A percentile compares a stretch with the other conserved stretches of the same genome.
Conservation (phyloP, 495 filamentous ascomycete species). For the Tuber magnatum region DNA sequence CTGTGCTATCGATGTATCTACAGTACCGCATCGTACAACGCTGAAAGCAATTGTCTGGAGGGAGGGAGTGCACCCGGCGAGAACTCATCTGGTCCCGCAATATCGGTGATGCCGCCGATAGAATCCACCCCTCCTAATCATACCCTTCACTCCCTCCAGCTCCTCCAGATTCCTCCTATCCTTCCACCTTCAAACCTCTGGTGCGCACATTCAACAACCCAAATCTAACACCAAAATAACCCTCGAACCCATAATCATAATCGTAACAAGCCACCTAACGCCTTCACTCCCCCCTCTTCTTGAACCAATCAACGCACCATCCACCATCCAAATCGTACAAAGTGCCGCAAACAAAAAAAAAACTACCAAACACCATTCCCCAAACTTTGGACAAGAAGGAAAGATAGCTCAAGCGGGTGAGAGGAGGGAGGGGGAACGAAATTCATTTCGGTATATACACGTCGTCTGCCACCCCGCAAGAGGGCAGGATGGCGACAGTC, state of each 20-base stretch:
- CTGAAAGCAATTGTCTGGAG: not conserved
- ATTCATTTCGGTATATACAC: constrained; percentile 14
- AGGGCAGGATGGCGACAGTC: not conserved
- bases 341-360: not conserved
- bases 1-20: not conserved
- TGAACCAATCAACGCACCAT: not conserved
- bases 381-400: not conserved
- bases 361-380: not conserved
- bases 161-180: not conserved
- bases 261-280: not conserved
- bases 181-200: too few relatives aligned
- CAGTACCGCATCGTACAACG: not conserved
- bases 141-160: not conserved
- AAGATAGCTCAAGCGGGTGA: not conserved
- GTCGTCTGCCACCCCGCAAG: not conserved
- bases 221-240: not conserved
- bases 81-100: not conserved
- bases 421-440: not conserved
- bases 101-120: not conserved
- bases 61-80: not conserved
- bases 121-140: not conserved
- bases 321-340: not conserved
- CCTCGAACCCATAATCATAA: not conserved
- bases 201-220: not conserved
- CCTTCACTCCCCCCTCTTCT: not conserved